These are phyloP conservation scores for Lentinula novae-zelandiae DNA, from an alignment of 1,284 basidiomycete genomes.

Conservation along the genomic window DNA sequence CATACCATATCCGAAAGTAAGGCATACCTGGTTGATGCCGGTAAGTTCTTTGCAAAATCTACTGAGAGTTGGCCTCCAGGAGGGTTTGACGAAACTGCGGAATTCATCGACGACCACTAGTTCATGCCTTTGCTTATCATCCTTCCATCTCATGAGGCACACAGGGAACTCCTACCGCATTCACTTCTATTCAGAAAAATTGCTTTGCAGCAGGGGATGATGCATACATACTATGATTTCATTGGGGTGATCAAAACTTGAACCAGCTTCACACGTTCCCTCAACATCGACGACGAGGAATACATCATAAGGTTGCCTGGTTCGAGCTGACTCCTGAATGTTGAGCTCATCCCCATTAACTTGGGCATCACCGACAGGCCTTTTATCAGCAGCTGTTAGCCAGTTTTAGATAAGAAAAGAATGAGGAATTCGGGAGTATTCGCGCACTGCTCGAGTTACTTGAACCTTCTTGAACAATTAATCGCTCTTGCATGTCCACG, in stretches of 20 bases:
- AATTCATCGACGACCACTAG: constrained; percentile 78
- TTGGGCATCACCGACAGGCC: too few relatives aligned
- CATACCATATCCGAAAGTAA: constrained; percentile 13
- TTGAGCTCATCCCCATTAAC: too few relatives aligned
- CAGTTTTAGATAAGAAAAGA: background rate
- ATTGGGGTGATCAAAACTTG: constrained; percentile 77
- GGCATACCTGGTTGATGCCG: constrained; percentile 84
- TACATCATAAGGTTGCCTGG: constrained; percentile 61
- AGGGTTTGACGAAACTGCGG: constrained; percentile 84
- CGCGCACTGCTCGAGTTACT: background rate
- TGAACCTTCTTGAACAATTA: background rate
- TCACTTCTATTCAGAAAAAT: constrained; percentile 12
- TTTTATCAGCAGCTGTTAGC: background rate
- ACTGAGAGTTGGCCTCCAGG: constrained; percentile 79
- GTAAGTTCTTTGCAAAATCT: constrained; percentile 86
- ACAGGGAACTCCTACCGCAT: constrained; percentile 78
- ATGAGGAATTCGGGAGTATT: background rate
- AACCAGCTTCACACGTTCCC: constrained; percentile 76
- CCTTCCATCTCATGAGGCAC: constrained; percentile 80
- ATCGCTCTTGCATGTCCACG: background rate
- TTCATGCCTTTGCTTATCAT: constrained; percentile 52
- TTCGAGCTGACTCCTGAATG: background rate
- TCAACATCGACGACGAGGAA: constrained; percentile 87
- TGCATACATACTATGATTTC: constrained; percentile 85
- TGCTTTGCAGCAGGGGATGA: constrained; percentile 9